Base-by-base conservation (phyloP, 495 filamentous ascomycete species). In the Hypoxylon lienhwacheense region DNA sequence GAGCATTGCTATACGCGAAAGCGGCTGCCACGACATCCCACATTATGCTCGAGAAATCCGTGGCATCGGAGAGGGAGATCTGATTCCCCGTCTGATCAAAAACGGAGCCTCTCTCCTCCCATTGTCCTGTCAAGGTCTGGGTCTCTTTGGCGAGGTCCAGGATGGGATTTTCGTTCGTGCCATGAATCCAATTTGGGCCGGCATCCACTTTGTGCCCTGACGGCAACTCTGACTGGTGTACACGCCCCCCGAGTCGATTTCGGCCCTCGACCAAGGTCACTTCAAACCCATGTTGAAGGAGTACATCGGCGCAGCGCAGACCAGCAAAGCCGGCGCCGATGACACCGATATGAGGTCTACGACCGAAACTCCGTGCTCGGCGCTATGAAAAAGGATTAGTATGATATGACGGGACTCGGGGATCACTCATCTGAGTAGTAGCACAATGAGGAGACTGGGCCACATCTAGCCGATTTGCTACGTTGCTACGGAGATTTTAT, bases 161-260 rank as follows among this genome's bases (percentile, higher is more conserved):
- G 32, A 98, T 91, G 4, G 93, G 91, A 65, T 96, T 98, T 39
- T 87, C 71, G 1, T 84, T 78, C 0, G 87, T 86, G 26, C 93
- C 93, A 68, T 97, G 92, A 19, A 96, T 95, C 92, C 92, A 97
- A 64, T 97, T 97, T 5, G 92, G 85, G 4, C 92, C 92, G 15
- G 89, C 87, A 59, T 67, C 65, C 8, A 80, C 66, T n/a, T 76
- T 51, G 12, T 78, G 73, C 5, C 73, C 77, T 15, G 73, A 73
- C 3, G 76, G 69, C 0, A 81, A 63, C n/a, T 48, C 64, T 29
- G 70, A 62, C 56, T 82, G 79, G 37, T 72, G 70, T 70, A 95
- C 82, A 48, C 92, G 80, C 5, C 93, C 93, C 7, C 93, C 93
- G 47, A 95, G 69, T 21, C 93, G 79, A 71, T 91, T 75, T 47